These are phyloP conservation scores for Leonotis leonurus DNA, from an alignment of 257 asterid species.

Conservation along the genomic window DNA sequence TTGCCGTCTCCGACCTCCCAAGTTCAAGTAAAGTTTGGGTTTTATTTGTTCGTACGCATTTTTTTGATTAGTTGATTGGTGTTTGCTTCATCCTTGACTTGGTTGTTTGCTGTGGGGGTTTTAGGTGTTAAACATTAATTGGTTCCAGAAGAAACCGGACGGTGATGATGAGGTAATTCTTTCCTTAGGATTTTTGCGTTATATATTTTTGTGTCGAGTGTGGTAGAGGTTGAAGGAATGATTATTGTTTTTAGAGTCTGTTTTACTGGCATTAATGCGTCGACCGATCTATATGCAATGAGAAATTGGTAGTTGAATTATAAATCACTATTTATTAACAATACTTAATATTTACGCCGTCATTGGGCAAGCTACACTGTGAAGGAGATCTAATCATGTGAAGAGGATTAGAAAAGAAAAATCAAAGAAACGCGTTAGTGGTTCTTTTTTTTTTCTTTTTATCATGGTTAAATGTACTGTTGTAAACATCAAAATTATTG, in stretches of 20 bases:
- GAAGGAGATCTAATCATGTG: background rate
- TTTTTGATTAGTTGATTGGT: background rate
- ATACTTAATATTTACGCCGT: background rate
- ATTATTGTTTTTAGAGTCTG: background rate
- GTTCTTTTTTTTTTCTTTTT: too few species aligned
- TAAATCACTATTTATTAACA: too few species aligned
- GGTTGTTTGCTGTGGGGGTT: background rate
- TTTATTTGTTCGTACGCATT: background rate
- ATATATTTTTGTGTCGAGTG: background rate
- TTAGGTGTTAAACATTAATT: slow-evolving; percentile 72
- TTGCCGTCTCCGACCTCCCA: slow-evolving; percentile 60
- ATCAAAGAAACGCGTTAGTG: too few species aligned
- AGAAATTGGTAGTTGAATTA: background rate
- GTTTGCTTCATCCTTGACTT: slow-evolving; percentile 7
- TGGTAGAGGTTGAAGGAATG: background rate
- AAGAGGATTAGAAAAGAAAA: background rate
- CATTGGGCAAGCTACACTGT: background rate
- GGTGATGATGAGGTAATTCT: slow-evolving; percentile 73
- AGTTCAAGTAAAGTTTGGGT: slow-evolving; percentile 48
- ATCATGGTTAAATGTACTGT: too few species aligned
- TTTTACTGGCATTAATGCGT: background rate
- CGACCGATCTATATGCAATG: background rate
- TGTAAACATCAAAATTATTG: background rate
- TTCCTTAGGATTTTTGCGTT: background rate
- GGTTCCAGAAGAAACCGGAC: slow-evolving; percentile 92